A percentile compares a stretch with the other conserved stretches of the same genome.
These are phyloP conservation scores for Rubroboletus satanas DNA, from an alignment of 768 basidiomycete genomes.

Conservation along the genomic window DNA sequence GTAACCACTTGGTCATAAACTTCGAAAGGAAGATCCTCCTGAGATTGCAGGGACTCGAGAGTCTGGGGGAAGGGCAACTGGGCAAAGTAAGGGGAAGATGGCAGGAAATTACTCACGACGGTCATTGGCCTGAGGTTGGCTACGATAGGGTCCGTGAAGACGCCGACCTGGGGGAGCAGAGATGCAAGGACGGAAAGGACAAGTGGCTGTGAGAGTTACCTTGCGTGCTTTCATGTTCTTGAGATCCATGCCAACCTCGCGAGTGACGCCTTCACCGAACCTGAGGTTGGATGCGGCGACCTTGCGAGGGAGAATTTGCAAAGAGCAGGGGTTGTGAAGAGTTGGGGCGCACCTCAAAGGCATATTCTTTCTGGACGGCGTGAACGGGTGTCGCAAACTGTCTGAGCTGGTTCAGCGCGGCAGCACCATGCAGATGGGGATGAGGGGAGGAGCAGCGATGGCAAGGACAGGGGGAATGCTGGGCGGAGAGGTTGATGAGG, in stretches of 20 bases:
- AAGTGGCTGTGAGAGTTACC: slow-evolving; percentile 36
- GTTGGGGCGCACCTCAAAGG: slow-evolving; percentile 64
- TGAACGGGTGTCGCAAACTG: slow-evolving; percentile 77
- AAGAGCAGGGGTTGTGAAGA: neutral
- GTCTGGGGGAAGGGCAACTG: slow-evolving; percentile 42
- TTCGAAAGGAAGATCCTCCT: slow-evolving; percentile 73
- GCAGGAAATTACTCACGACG: slow-evolving; percentile 47
- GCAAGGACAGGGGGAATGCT: slow-evolving; percentile 75
- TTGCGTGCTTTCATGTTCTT: slow-evolving; percentile 91
- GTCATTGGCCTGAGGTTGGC: slow-evolving; percentile 80
- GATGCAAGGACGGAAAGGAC: slow-evolving; percentile 4
- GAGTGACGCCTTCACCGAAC: slow-evolving; percentile 87
- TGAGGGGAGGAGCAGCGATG: slow-evolving; percentile 54
- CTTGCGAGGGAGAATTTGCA: slow-evolving; percentile 33
- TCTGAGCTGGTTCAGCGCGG: slow-evolving; percentile 59
- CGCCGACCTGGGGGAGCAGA: slow-evolving; percentile 64
- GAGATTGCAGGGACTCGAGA: slow-evolving; percentile 72
- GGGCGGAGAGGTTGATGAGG: slow-evolving; percentile 65
- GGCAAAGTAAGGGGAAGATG: neutral
- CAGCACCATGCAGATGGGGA: slow-evolving; percentile 32
- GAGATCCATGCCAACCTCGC: slow-evolving; percentile 90
- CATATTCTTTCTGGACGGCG: slow-evolving; percentile 77
- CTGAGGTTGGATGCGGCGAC: slow-evolving; percentile 84
- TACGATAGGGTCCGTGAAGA: slow-evolving; percentile 89
- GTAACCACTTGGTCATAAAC: slow-evolving; percentile 78